Conservation (phyloP, 2,329 filamentous ascomycete genomes). For the Aspergillus chevalieri region DNA sequence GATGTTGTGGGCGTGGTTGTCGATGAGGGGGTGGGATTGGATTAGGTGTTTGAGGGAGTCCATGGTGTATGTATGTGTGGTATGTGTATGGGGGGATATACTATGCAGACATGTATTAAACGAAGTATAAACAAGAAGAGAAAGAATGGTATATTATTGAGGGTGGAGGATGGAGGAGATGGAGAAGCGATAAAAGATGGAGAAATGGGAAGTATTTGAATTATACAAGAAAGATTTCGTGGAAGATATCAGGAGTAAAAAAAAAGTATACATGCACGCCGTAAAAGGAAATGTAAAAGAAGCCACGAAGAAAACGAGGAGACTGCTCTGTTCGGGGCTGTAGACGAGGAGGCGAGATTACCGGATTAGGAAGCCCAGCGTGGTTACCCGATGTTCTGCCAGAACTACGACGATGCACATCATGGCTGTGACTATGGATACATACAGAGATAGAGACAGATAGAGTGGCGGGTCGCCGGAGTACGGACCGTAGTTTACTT, state of each 20-base stretch:
- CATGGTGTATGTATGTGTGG: conserved; percentile 4
- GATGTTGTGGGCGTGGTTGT: conserved; percentile 45
- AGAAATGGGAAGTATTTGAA: background rate
- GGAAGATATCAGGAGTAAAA: background rate
- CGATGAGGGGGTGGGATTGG: conserved; percentile 39
- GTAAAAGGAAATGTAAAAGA: background rate
- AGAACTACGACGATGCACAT: background rate
- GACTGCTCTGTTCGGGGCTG: background rate
- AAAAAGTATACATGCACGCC: background rate
- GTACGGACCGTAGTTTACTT: too few species aligned
- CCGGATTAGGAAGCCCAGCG: background rate
- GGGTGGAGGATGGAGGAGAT: background rate
- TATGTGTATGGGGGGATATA: conserved; percentile 1
- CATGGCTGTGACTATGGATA: background rate
- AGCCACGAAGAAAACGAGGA: background rate
- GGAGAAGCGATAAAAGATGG: background rate
- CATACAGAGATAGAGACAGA: background rate
- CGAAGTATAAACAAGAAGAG: background rate
- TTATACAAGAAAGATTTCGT: background rate
- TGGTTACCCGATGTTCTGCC: background rate
- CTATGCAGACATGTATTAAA: conserved; percentile 1
- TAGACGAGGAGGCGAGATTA: background rate
- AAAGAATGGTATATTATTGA: background rate
- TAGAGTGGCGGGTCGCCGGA: background rate
- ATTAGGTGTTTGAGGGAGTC: conserved; percentile 31